Base-by-base conservation (phyloP, 148 eudicot genomes). In the Fagopyrum tataricum region DNA sequence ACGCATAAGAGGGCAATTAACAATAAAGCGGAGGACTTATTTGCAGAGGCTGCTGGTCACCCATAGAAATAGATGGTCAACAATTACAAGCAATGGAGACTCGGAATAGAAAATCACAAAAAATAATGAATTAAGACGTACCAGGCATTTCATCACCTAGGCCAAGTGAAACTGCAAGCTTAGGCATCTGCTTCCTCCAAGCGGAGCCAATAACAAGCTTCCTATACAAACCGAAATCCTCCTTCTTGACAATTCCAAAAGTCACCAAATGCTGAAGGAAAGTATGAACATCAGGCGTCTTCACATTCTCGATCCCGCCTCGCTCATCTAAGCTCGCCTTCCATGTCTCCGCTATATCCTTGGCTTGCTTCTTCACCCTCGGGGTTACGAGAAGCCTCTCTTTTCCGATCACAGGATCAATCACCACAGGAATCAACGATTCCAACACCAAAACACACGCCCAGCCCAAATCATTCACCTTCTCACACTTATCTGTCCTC, bases 111-210 rank as follows among this genome's bases (percentile, higher is more conserved):
- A 26, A 37, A 18, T 55, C 26, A 55, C 24, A 20, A 10, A 55
- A 5, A 53, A 53, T 53, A 24, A 59, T 8, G 26, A 23, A 4
- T 11, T 11, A 24, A 7, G 26, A 59, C 26, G 11, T 87, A 96
- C 99, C 97, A 78, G 99, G 94, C 99, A 96, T 96, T 69, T 86
- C 83, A 76, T 90, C 91, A 48, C 89, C 87, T 41, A 92, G 79
- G 3, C 99, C 97, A 68, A 96, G 97, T 0, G 97, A 88, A 67
- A 96, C 84, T 62, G 99, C 99, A 44, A 96, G 97, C 79, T 90
- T 96, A 12, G 99, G 97, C 99, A 92, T 96, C 82, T 96, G 99
- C 82, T 92, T 96, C 84, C 99, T 73, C 97, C 99, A 92, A 76
- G 99, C 99, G 39, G 97, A 96, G 1, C 84, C 97, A 74, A 96